These are phyloP conservation scores for Basidiobolus meristosporus DNA, from an alignment of 371 early-diverging fungal genomes.

Conservation along the genomic window DNA sequence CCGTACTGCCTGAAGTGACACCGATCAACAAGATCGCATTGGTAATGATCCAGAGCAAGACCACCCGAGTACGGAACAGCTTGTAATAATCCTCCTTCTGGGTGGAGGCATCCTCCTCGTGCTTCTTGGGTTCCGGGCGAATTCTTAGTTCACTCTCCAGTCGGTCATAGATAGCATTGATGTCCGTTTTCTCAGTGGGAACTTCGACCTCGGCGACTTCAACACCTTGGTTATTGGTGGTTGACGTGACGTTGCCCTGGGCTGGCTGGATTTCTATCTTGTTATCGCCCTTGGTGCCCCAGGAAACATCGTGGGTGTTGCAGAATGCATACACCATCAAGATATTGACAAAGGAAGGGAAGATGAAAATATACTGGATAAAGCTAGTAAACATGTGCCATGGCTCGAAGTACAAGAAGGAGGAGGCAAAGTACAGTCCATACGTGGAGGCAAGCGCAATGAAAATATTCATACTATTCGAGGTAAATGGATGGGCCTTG, in stretches of 20 bases:
- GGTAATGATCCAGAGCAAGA: constrained; percentile 67
- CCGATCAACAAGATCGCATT: constrained; percentile 52
- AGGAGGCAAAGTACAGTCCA: constrained; percentile 41
- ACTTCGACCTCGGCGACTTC: constrained; percentile 12
- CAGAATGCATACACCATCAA: constrained; percentile 49
- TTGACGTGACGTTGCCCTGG: constrained; percentile 25
- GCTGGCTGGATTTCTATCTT: constrained; percentile 8
- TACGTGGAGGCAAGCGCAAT: constrained; percentile 35
- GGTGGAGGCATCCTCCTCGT: constrained; percentile 48
- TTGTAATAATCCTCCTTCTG: constrained; percentile 82
- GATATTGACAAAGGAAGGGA: constrained; percentile 37
- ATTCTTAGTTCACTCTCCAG: constrained; percentile 25
- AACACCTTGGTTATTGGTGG: constrained; percentile 13
- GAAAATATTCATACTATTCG: constrained; percentile 13
- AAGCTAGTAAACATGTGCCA: constrained; percentile 47
- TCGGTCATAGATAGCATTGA: constrained; percentile 40
- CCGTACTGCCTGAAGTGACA: constrained; percentile 13
- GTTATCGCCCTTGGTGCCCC: constrained; percentile 87
- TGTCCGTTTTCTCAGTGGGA: constrained; percentile 14
- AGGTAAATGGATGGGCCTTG: too few relatives aligned
- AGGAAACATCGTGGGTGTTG: constrained; percentile 52
- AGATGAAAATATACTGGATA: constrained; percentile 31
- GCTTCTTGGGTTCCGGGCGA: constrained; percentile 13
- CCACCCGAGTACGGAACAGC: constrained; percentile 67
- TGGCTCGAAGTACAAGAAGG: constrained; percentile 38